Evolutionary conservation across 441 rosid species (phyloP), one percentile per base, ranked within the genome.

Genomic region (Macaranga tanarius): DNA sequence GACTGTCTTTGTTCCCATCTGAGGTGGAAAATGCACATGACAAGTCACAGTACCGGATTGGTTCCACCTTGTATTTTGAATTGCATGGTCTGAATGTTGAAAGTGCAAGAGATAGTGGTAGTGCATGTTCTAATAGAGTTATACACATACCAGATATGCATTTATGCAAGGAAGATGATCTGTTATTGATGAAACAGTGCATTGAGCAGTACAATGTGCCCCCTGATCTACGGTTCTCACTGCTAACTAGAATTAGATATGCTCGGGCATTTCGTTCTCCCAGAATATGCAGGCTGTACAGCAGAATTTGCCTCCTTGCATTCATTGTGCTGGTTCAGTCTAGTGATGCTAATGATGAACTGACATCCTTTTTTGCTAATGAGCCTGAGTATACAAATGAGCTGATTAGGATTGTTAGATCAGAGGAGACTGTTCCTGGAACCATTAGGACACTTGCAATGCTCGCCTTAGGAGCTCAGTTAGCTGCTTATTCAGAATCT

Each of bases 331-430:
- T 96, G 79, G 94, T 96, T 81, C 97, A 96, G 84, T 96, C 98
- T 45, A 84, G 85, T 86, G 99, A 95, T 86, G 97, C 98, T 58
- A 88, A 88, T 76, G 99, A 93, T 44, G 98, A 91, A 72, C 83
- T 96, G 72, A 84, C 91, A 9, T 87, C 99, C 60, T 96, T 93
- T 76, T 96, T 96, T 70, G 98, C 97, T 22, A 93, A 96, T 86
- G 99, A 96, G 79, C 99, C 99, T 4, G 99, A 96, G 79, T 92
- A 96, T 80, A 96, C 98, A 72, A 93, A 92, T 81, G 99, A 96
- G 80, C 81, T 96, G 68, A 90, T 93, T 69, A 92, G 96, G 84
- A 96, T 96, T 45, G 99, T 96, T 75, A 86, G 92, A 19, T 87
- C 99, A 28, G 99, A 95, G 77, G 95, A 91, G 77, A 81, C 89